These are phyloP conservation scores for Begonia masoniana DNA, from an alignment of 306 rosid species.

Conservation along the genomic window DNA sequence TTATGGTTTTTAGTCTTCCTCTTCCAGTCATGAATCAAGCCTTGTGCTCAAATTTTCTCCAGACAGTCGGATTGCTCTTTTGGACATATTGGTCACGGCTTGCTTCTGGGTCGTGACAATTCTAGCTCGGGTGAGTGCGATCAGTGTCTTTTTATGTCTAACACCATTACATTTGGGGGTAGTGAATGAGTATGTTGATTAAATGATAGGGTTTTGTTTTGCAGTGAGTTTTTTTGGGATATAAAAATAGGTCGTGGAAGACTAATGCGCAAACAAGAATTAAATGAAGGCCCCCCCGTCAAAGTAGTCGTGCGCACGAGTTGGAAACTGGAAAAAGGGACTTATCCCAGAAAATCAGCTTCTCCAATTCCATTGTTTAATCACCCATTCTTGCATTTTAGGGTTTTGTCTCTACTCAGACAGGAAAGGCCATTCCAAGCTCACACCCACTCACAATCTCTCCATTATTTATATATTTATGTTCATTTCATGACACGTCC, in stretches of 20 bases:
- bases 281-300: constrained; percentile 2
- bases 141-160: too few relatives aligned
- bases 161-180: too few relatives aligned
- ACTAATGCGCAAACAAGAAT: constrained; percentile 8
- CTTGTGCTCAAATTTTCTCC: too few relatives aligned
- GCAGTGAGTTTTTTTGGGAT: constrained; percentile 1
- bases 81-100: too few relatives aligned
- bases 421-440: constrained; percentile 9
- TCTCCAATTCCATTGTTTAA: background rate
- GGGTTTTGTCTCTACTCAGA: constrained; percentile 18
- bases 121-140: too few relatives aligned
- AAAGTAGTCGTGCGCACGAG: constrained; percentile 16
- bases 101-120: too few relatives aligned
- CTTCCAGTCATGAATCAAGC: too few relatives aligned
- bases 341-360: constrained; percentile 23
- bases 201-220: background rate
- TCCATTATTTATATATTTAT: too few relatives aligned
- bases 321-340: constrained; percentile 9
- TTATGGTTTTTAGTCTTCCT: too few relatives aligned
- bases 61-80: too few relatives aligned
- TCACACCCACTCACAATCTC: constrained; percentile 10
- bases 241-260: constrained; percentile 20
- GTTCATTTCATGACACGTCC: constrained; percentile 5
- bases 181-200: too few relatives aligned
- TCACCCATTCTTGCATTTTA: background rate